Evolutionary conservation across 192 early-diverging fungal genomes (phyloP), one percentile per base, ranked within the genome.

Genomic region (Backusella morwellensis): DNA sequence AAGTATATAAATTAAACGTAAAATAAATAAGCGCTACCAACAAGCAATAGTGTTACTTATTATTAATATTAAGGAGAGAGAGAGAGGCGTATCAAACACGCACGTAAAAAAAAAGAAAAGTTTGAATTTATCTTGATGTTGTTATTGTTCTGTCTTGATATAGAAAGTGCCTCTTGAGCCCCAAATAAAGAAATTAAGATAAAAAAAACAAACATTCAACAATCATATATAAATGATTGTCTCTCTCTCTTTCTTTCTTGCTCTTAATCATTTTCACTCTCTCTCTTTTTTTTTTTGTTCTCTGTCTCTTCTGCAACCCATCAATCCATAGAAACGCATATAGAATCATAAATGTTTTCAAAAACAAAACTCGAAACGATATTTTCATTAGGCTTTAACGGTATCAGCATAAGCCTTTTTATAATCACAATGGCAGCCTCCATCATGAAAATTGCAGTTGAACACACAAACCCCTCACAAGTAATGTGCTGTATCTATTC

Each of bases 311-410:
- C 38, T 40, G 38, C 9, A 40, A 12, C 0, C 15, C 12, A 3
- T 19, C 47, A 0, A 50, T 50, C 47, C 19, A 50, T 50, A 50
- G 47, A 50, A 50, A n/a, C 6, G 14, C 4, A 50, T n/a, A 50
- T 50, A 50, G 47, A 73, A 36, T 35, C 36, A 56, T 3, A 50
- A 59, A 79, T 79, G 78, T 68, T 76, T 23, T 80, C 79, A 68
- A 63, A 50, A 14, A 80, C 75, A 6, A 80, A 80, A n/a, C 21
- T 80, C 3, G 74, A 80, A 35, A 80, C 75, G 35, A 75, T 80
- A 1, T 36, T 75, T 23, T 32, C 59, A 1, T 70, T 80, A 1
- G 21, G 35, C 14, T 40, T 80, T 9, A 80, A 80, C 23, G 63
- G 42, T 2, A 36, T 75, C 14, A 80, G 71, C 29, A 76, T 80